Percentiles rank a stretch among this genome's conserved stretches.
Evolutionary conservation across 2,329 filamentous ascomycete genomes (phyloP).

Genomic region (Colletotrichum sp.): DNA sequence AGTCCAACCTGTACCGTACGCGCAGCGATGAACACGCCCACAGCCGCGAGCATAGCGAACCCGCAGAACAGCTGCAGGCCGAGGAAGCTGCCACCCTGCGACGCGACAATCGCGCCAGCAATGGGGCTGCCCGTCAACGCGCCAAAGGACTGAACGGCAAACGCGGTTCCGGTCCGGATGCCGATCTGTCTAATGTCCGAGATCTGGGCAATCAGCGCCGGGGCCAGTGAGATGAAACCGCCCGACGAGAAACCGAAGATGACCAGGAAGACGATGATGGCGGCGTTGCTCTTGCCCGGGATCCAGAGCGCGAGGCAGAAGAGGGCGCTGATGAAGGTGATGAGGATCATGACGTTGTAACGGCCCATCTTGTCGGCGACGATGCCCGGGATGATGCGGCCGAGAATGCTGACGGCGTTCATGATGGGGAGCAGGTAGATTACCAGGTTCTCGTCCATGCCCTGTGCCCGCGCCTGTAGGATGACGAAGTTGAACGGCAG

Average conservation of each 20-base stretch:
- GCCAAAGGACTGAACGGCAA: constrained; percentile 66
- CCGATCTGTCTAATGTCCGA: constrained; percentile 74
- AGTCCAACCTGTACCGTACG: constrained; percentile 40
- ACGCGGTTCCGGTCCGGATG: constrained; percentile 68
- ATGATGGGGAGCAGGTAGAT: constrained; percentile 62
- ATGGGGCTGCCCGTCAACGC: constrained; percentile 73
- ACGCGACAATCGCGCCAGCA: constrained; percentile 63
- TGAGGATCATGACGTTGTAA: constrained; percentile 55
- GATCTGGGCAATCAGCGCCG: constrained; percentile 72
- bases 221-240: constrained; percentile 66
- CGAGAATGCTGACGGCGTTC: constrained; percentile 56
- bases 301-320: constrained; percentile 55
- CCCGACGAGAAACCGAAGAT: constrained; percentile 75
- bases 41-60: constrained; percentile 43
- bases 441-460: constrained; percentile 44
- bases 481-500: constrained; percentile 59
- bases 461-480: constrained; percentile 49
- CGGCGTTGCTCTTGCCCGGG: constrained; percentile 53
- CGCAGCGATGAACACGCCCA: constrained; percentile 32
- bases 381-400: constrained; percentile 57
- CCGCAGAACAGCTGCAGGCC: constrained; percentile 72
- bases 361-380: constrained; percentile 49
- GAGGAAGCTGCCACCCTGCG: constrained; percentile 57
- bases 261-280: constrained; percentile 68
- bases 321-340: constrained; percentile 53